phyloP scores from a whole-genome alignment of 2,329 filamentous ascomycete species.

The Ophiostoma himal-ulmi region DNA sequence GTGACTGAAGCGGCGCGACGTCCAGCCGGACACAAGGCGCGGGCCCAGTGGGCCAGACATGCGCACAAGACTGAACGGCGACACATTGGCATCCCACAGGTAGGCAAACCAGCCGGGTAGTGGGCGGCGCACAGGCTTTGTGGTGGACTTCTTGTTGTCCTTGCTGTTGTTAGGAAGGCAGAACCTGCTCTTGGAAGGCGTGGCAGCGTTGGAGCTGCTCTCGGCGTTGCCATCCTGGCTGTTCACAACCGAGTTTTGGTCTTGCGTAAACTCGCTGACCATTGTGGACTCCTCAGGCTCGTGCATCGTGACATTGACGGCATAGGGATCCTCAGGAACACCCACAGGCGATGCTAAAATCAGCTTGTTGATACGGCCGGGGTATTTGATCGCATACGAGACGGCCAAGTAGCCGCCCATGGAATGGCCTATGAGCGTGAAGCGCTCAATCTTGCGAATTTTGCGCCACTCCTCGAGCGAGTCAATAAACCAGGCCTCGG shows the following conservation, averaged over 20 bases:
- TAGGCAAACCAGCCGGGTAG: constrained; percentile 83
- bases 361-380: constrained; percentile 88
- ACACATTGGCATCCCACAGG: constrained; percentile 95
- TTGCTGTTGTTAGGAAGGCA: constrained; percentile 30
- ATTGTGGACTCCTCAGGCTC: constrained; percentile 68
- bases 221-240: constrained; percentile 25
- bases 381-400: constrained; percentile 94
- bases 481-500: constrained; percentile 94
- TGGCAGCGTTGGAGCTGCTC: background rate
- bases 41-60: constrained; percentile 85
- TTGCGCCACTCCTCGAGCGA: constrained; percentile 93
- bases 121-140: constrained; percentile 41
- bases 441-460: constrained; percentile 80
- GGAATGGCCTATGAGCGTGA: constrained; percentile 89
- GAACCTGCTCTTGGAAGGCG: constrained; percentile 31
- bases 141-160: constrained; percentile 26
- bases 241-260: constrained; percentile 51
- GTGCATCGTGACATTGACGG: constrained; percentile 72
- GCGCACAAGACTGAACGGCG: constrained; percentile 85
- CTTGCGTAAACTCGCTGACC: constrained; percentile 71
- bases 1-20: constrained; percentile 83
- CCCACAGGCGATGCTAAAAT: constrained; percentile 93
- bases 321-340: constrained; percentile 89
- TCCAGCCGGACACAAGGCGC: constrained; percentile 91
- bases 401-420: constrained; percentile 92